These are phyloP conservation scores for Melastoma malabathricum DNA, from an alignment of 345 rosid species.

Conservation along the genomic window DNA sequence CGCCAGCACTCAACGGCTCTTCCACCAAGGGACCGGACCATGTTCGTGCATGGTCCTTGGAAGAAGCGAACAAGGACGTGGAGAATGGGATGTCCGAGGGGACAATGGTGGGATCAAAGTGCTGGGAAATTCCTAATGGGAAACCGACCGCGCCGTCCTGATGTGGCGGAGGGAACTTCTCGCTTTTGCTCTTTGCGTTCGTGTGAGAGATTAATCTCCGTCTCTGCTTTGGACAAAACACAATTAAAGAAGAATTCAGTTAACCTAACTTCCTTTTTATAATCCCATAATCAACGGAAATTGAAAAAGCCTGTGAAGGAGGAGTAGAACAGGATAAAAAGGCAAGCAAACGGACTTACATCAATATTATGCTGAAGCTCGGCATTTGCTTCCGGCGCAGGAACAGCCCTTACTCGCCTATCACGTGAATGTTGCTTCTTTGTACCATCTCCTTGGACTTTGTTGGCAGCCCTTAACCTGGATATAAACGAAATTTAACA, in stretches of 20 bases:
- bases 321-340: neutral
- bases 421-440: constrained; percentile 64
- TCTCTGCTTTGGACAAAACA: constrained; percentile 19
- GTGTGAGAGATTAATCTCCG: constrained; percentile 39
- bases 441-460: constrained; percentile 59
- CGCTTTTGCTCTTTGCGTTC: constrained; percentile 75
- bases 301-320: constrained; percentile 4
- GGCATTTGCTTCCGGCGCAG: constrained; percentile 93
- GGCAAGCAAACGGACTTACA: constrained; percentile 25
- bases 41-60: no score
- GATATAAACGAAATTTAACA: neutral
- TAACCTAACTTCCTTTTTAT: no score
- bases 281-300: neutral
- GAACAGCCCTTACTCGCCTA: constrained; percentile 41
- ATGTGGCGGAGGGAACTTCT: constrained; percentile 95
- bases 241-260: no score
- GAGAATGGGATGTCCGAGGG: no score
- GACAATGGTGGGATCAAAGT: no score
- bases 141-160: constrained; percentile 67
- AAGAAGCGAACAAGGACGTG: no score
- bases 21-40: no score
- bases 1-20: no score
- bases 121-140: no score
- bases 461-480: constrained; percentile 61
- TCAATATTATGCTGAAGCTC: constrained; percentile 84